Conservation (phyloP, 2,329 filamentous ascomycete genomes). For the Neofusicoccum ribis region DNA sequence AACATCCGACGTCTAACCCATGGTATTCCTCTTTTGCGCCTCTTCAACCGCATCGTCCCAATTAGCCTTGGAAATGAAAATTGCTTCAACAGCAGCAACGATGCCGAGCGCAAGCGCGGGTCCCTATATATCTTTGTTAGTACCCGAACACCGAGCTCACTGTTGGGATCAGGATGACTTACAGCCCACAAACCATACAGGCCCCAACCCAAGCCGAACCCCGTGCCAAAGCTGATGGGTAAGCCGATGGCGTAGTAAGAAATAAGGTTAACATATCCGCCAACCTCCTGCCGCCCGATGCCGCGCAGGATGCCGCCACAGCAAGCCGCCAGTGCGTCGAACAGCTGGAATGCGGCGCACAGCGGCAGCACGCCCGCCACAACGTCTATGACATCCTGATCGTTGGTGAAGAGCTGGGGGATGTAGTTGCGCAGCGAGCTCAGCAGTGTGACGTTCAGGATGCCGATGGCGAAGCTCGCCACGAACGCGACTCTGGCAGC, state of each 20-base stretch:
- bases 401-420: constrained; percentile 71
- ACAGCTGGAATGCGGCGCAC: constrained; percentile 85
- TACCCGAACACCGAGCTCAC: neutral
- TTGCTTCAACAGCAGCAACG: constrained; percentile 56
- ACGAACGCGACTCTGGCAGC: constrained; percentile 75
- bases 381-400: constrained; percentile 66
- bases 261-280: constrained; percentile 83
- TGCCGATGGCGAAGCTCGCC: constrained; percentile 68
- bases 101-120: constrained; percentile 64
- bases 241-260: constrained; percentile 85
- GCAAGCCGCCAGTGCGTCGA: constrained; percentile 76
- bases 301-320: constrained; percentile 85
- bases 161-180: constrained; percentile 23
- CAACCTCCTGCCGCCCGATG: constrained; percentile 83
- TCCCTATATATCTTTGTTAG: constrained; percentile 30
- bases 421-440: constrained; percentile 69
- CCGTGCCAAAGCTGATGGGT: constrained; percentile 76
- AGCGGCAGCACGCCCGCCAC: constrained; percentile 71
- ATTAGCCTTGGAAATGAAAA: constrained; percentile 57
- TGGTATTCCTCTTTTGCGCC: constrained; percentile 57
- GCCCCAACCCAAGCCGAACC: constrained; percentile 75
- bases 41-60: constrained; percentile 63
- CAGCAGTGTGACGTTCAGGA: constrained; percentile 75
- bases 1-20: constrained; percentile 29
- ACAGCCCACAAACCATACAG: constrained; percentile 75